Evolutionary conservation across 371 early-diverging fungal species (phyloP).

Genomic region (Actinomortierella ambigua): DNA sequence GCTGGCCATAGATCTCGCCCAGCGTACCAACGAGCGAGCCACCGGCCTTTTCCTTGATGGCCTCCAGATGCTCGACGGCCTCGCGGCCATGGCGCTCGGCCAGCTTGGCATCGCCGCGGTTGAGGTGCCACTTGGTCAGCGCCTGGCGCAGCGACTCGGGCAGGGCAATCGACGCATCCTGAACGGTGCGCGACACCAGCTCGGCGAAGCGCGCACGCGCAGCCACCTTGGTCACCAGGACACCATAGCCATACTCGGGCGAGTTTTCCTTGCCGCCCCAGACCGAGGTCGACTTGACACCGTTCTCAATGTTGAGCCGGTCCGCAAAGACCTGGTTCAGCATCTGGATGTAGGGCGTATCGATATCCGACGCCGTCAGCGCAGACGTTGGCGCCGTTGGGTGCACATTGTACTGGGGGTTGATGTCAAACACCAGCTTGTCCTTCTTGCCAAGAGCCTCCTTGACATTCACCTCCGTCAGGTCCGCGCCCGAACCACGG

Average conservation of each 20-base stretch:
- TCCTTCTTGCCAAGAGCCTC: conserved; percentile 36
- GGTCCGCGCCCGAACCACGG: conserved; percentile 51
- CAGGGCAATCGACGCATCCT: conserved; percentile 57
- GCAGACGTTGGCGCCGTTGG: conserved; percentile 9
- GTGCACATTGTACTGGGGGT: conserved; percentile 38
- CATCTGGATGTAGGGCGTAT: conserved; percentile 83
- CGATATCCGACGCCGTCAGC: conserved; percentile 41
- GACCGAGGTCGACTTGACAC: conserved; percentile 53
- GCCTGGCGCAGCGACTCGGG: conserved; percentile 60
- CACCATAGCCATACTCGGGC: conserved; percentile 89
- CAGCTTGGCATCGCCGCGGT: conserved; percentile 59
- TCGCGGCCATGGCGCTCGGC: conserved; percentile 54
- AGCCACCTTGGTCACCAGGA: conserved; percentile 70
- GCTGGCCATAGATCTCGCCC: conserved; percentile 45
- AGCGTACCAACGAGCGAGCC: conserved; percentile 39
- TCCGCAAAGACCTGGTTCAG: conserved; percentile 78
- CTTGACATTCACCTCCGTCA: conserved; percentile 54
- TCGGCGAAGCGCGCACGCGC: conserved; percentile 72
- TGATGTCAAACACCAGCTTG: conserved; percentile 46
- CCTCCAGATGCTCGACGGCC: conserved; percentile 47
- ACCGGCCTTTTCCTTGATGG: conserved; percentile 3
- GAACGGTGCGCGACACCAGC: conserved; percentile 58
- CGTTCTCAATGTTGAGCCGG: conserved; percentile 83
- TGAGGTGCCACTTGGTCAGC: conserved; percentile 71
- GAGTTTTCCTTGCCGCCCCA: conserved; percentile 65